Evolutionary conservation across 2,329 filamentous ascomycete genomes (phyloP).

Genomic region (Pyricularia grisea): DNA sequence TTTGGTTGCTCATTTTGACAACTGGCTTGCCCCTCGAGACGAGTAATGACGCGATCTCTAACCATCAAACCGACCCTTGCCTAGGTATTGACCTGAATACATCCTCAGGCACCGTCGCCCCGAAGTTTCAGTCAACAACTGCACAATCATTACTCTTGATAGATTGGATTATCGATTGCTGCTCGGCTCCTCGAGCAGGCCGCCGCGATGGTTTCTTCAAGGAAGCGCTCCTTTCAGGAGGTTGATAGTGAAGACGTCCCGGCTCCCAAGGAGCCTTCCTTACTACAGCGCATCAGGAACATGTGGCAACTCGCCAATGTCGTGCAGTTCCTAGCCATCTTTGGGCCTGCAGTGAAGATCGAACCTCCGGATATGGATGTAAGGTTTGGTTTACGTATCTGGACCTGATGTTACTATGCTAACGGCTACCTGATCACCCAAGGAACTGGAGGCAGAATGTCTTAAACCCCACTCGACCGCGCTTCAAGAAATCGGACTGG

Average conservation of each 20-base stretch:
- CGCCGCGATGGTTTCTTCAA: slow-evolving; percentile 30
- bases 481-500: slow-evolving; percentile 73
- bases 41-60: neutral
- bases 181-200: neutral
- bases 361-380: slow-evolving; percentile 87
- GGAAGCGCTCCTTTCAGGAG: slow-evolving; percentile 39
- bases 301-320: slow-evolving; percentile 95
- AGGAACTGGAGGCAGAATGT: slow-evolving; percentile 88
- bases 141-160: neutral
- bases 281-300: slow-evolving; percentile 65
- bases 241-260: slow-evolving; percentile 23
- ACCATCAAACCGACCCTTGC: neutral
- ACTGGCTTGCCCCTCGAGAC: neutral
- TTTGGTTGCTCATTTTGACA: neutral
- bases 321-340: slow-evolving; percentile 87
- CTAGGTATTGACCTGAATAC: neutral
- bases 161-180: neutral
- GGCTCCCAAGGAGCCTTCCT: slow-evolving; percentile 19
- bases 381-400: slow-evolving; percentile 15
- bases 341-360: slow-evolving; percentile 83
- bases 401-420: slow-evolving; percentile 1
- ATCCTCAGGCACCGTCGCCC: neutral
- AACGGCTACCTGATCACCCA: slow-evolving; percentile 1
- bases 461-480: slow-evolving; percentile 68
- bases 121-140: neutral